Conservation (phyloP, 164 flowering plant genomes). For the Liriodendron chinense region DNA sequence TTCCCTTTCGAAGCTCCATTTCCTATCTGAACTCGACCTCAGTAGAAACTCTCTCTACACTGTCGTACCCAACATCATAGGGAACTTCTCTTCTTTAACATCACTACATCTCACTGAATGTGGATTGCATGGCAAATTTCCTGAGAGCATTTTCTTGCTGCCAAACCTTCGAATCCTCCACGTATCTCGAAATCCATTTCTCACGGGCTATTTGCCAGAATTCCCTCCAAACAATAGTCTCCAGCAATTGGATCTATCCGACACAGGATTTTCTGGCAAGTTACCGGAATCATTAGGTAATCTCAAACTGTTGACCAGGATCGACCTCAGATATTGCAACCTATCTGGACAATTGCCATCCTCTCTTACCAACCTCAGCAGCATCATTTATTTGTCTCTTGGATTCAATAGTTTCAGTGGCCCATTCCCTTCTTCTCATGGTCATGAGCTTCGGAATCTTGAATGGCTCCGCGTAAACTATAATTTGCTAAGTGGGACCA, state of each 20-base stretch:
- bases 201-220: slow-evolving; percentile 23
- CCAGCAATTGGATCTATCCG: too few relatives aligned
- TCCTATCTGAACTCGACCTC: too few relatives aligned
- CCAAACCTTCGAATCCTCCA: slow-evolving; percentile 23
- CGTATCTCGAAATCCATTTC: slow-evolving; percentile 17
- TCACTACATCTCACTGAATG: slow-evolving; percentile 14
- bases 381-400: not conserved
- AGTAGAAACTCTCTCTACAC: slow-evolving; percentile 17
- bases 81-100: slow-evolving; percentile 22
- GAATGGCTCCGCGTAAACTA: not conserved
- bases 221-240: too few relatives aligned
- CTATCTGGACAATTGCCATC: not conserved
- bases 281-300: too few relatives aligned
- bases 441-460: not conserved
- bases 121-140: slow-evolving; percentile 26
- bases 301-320: too few relatives aligned
- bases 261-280: too few relatives aligned
- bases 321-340: not conserved
- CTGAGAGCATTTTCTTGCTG: slow-evolving; percentile 22
- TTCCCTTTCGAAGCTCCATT: too few relatives aligned
- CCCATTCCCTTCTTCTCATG: too few relatives aligned
- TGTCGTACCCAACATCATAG: slow-evolving; percentile 24
- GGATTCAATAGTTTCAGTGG: not conserved
- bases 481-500: not conserved
- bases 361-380: not conserved